Percentiles rank a stretch among this genome's conserved stretches.
These are phyloP conservation scores for Nematocida sp. DNA, from an alignment of 371 early-diverging fungal genomes.

Conservation along the genomic window DNA sequence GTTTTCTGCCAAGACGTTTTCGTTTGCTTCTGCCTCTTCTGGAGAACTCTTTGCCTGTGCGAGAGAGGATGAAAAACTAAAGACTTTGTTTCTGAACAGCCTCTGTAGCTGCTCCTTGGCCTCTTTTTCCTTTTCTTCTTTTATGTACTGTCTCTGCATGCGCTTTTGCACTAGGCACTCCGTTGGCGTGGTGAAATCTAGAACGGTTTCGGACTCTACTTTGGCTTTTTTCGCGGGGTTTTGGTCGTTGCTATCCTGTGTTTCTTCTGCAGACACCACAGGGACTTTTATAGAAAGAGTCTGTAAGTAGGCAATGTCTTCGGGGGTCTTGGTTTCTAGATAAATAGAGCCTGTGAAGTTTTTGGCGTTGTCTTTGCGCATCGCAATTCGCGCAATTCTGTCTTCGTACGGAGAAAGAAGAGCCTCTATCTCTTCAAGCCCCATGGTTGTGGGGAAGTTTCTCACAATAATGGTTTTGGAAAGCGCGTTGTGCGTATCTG, in stretches of 20 bases:
- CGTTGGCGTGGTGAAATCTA: background rate
- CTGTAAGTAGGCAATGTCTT: constrained; percentile 46
- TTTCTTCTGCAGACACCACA: constrained; percentile 5
- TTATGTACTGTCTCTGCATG: constrained; percentile 11
- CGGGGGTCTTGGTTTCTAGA: constrained; percentile 55
- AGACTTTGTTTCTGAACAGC: constrained; percentile 48
- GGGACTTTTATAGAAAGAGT: constrained; percentile 1
- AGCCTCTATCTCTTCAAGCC: constrained; percentile 57
- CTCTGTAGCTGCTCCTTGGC: constrained; percentile 39
- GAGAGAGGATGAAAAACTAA: no score
- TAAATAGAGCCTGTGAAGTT: constrained; percentile 60
- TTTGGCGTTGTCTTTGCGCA: constrained; percentile 57
- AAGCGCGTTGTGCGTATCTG: constrained; percentile 47
- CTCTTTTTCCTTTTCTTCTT: constrained; percentile 47
- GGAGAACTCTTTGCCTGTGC: background rate
- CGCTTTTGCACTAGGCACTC: constrained; percentile 19
- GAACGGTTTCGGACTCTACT: background rate
- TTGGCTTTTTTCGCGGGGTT: constrained; percentile 12
- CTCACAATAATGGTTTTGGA: constrained; percentile 46
- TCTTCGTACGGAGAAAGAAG: constrained; percentile 30
- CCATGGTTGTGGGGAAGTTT: constrained; percentile 47
- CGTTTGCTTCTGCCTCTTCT: background rate
- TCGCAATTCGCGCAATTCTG: constrained; percentile 45
- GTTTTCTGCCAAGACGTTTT: background rate
- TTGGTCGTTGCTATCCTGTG: constrained; percentile 10